Conservation (phyloP, 305 asterid species). For the Solanum hybrid region DNA sequence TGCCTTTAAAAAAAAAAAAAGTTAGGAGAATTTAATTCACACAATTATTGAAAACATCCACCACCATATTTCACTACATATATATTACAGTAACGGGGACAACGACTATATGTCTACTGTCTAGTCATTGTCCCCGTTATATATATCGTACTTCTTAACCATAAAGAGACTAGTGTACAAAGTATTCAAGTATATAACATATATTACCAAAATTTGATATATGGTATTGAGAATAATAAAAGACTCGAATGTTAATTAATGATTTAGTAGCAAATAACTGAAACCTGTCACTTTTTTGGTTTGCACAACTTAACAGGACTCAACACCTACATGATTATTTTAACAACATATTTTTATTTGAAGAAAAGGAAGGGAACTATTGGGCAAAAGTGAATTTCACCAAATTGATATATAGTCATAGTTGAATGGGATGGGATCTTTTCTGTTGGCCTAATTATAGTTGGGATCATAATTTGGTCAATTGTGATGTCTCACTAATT, state of each 20-base stretch:
- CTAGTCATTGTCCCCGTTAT: no score
- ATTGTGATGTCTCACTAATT: background rate
- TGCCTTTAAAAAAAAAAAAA: background rate
- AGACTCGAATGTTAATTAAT: background rate
- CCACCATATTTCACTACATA: background rate
- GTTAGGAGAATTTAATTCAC: no score
- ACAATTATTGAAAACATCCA: no score
- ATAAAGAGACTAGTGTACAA: background rate
- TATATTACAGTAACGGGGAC: no score
- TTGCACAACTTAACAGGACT: background rate
- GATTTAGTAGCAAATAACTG: background rate
- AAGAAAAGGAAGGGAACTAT: background rate
- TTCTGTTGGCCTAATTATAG: background rate
- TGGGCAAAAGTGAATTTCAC: background rate
- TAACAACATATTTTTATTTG: background rate
- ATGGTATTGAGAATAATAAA: background rate
- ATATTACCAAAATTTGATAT: background rate
- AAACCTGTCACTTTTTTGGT: background rate
- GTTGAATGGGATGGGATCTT: background rate
- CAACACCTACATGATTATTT: background rate
- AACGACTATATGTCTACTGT: no score
- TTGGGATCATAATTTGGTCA: background rate
- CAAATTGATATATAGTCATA: background rate
- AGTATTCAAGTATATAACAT: background rate
- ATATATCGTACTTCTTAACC: background rate